A percentile compares a stretch with the other conserved stretches of the same genome.
Conservation (phyloP, 257 asterid species). For the Nicotiana tomentosiformis region DNA sequence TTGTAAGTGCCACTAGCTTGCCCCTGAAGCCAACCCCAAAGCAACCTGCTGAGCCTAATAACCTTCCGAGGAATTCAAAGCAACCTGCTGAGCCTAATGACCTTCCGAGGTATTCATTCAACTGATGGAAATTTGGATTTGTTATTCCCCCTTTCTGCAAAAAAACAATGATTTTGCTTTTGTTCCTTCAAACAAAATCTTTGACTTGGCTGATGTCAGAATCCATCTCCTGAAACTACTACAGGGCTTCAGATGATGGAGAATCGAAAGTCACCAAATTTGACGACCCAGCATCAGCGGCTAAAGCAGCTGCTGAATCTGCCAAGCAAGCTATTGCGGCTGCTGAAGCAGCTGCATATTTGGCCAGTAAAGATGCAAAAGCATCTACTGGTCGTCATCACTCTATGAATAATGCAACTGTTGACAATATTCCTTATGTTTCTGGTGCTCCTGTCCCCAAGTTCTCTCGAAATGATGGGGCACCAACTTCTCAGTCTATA, state of each 20-base stretch:
- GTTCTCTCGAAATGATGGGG: constrained; percentile 13
- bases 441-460: constrained; percentile 12
- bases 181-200: not conserved
- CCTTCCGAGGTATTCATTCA: constrained; percentile 37
- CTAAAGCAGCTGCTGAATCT: constrained; percentile 74
- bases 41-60: constrained; percentile 36
- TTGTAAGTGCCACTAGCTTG: constrained; percentile 66
- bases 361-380: constrained; percentile 39
- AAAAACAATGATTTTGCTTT: not conserved
- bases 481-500: constrained; percentile 14
- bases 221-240: not conserved
- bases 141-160: not conserved
- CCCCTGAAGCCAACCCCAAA: constrained; percentile 51
- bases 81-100: constrained; percentile 36
- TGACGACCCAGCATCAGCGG: constrained; percentile 72
- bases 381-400: constrained; percentile 25
- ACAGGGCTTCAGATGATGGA: constrained; percentile 28
- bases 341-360: constrained; percentile 84
- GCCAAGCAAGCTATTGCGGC: constrained; percentile 77
- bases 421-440: not conserved
- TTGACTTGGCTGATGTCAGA: not conserved
- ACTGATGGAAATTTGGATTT: not conserved
- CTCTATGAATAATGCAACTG: constrained; percentile 2
- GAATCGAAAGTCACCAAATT: constrained; percentile 30
- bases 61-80: constrained; percentile 21